Evolutionary conservation across 345 rosid genomes (phyloP), one percentile per base, ranked within the genome.

Genomic region (Kandelia obovata): DNA sequence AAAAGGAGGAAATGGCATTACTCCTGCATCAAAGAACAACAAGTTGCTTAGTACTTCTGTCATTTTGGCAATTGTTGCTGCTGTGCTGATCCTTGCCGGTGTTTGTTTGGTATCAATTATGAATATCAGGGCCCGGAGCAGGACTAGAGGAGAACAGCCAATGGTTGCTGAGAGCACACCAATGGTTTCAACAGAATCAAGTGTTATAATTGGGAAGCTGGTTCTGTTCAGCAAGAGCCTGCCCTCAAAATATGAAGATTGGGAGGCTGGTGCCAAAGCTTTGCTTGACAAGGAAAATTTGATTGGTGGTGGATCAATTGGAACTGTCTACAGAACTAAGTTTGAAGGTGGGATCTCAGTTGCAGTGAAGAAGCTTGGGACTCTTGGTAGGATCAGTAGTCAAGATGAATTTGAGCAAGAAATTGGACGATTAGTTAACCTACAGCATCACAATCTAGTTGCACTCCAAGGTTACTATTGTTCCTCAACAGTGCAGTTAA

Each of bases 351-450:
- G 96, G 61, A 75, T 95, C 53, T 85, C 96, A 16, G 92, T 95
- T 68, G 97, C 97, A 4, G 96, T 90, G 80, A 92, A 95, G 84
- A 95, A 87, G 89, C 96, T 95, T 19, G 96, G 90, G 66, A 86
- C 89, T 20, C 69, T 89, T 37, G 96, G 96, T 71, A 88, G 97
- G 73, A 87, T 92, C 65, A 86, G 95, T 83, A 87, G 70, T 77
- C 97, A 87, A 79, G 97, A 92, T 70, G 97, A 95, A 67, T 92
- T 95, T 62, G 96, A 95, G 85, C 91, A 89, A 51, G 99, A 86
- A 74, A 83, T 95, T 10, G 92, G 92, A 68, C 81, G 88, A 64
- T 80, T 95, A 17, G 89, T 95, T 52, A 87, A 85, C 82, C 79
- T 95, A 58, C 79, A 64, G 47, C 97, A 95, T 71, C 85, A 71